Evolutionary conservation across 495 filamentous ascomycete genomes (phyloP), one percentile per base, ranked within the genome.

Genomic region (Xylaria sp.): DNA sequence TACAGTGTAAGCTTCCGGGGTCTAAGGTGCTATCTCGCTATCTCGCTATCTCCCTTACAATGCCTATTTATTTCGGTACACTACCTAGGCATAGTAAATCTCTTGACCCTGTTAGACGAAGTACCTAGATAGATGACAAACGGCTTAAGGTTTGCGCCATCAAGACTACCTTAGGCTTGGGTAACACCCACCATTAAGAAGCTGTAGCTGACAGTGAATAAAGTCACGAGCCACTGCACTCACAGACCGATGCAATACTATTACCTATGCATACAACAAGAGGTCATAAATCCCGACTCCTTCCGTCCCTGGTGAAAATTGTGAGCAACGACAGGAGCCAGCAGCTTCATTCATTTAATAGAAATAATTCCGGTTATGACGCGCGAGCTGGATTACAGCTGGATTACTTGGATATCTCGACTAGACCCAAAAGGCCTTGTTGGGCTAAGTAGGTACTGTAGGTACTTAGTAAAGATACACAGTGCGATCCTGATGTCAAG

Each of bases 401-500:
- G 21, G 24, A 3, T 15, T 1, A 14, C 7, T 3, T 26, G 4
- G n/a, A 21, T 1, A 55, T n/a, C 35, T 8, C 35, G 55, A 59
- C 57, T 59, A 59, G 33, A 12, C 57, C 17, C 33, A 59, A 59
- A 59, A 37, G 33, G 31, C 7, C 57, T 37, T 37, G 15, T 4
- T 14, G 15, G 26, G 8, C 17, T 9, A n/a, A n/a, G n/a, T n/a
- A n/a, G n/a, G n/a, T 9, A 57, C 53, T 31, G n/a, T 24, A 50
- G 48, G 2, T 57, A 6, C n/a, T n/a, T 24, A 46, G 12, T 58
- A 40, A 21, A 37, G n/a, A 31, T n/a, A 61, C 29, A 68, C 66
- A 68, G 66, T 68, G 53, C 40, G 66, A 3, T 59, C 19, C 57
- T 59, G 9, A n/a, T 44, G 21, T 44, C 26, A 33, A 43, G n/a